Evolutionary conservation across 202 grass and related monocot species (phyloP).

Genomic region (Alloteropsis angusta): DNA sequence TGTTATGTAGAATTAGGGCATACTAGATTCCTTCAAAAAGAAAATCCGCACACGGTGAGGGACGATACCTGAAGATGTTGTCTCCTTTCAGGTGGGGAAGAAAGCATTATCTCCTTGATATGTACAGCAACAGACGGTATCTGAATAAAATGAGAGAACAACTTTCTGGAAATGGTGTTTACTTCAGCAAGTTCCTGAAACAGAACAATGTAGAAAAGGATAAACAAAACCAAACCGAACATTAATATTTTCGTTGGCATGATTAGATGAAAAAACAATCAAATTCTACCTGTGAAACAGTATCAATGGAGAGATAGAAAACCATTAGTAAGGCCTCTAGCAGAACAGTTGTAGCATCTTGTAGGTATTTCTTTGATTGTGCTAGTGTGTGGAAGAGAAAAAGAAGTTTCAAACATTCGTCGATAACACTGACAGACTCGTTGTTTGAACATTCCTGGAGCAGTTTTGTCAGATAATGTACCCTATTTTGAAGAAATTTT

Average conservation of each 20-base stretch:
- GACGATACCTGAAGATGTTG: constrained; percentile 65
- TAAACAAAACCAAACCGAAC: neutral
- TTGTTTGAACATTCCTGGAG: constrained; percentile 63
- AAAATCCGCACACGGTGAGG: neutral
- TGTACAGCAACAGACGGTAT: constrained; percentile 62
- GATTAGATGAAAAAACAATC: neutral
- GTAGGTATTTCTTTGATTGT: constrained; percentile 54
- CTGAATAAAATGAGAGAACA: constrained; percentile 92
- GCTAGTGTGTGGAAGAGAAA: constrained; percentile 70
- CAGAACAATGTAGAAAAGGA: neutral
- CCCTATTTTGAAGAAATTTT: constrained; percentile 6
- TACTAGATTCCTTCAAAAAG: neutral
- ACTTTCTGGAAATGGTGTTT: constrained; percentile 62
- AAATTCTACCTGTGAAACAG: constrained; percentile 53
- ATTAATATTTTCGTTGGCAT: neutral
- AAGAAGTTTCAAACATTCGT: constrained; percentile 76
- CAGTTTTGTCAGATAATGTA: constrained; percentile 27
- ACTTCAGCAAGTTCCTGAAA: constrained; percentile 71
- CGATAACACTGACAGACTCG: constrained; percentile 57
- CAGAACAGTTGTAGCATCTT: constrained; percentile 56
- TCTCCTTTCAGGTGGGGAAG: constrained; percentile 49
- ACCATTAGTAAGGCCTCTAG: constrained; percentile 72
- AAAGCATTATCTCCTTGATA: constrained; percentile 83
- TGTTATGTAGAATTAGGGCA: neutral
- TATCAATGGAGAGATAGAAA: constrained; percentile 54